Evolutionary conservation across 2,329 filamentous ascomycete species (phyloP).

Genomic region (Claviceps maximensis): DNA sequence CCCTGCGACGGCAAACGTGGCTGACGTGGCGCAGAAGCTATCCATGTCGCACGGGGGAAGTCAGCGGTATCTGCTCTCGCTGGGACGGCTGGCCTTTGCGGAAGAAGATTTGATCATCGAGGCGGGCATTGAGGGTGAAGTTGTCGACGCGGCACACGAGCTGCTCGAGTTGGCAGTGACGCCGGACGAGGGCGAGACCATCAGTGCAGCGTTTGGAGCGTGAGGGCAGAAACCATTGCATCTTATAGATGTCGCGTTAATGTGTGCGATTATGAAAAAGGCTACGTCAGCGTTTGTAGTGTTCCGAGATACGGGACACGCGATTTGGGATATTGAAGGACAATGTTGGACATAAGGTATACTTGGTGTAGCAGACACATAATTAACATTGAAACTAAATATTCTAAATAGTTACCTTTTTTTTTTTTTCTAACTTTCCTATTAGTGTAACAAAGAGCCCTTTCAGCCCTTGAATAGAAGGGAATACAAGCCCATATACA

Average conservation of each 20-base stretch:
- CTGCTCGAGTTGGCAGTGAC: slow-evolving; percentile 71
- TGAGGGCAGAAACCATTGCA: slow-evolving; percentile 8
- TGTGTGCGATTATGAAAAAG: neutral
- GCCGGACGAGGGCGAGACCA: slow-evolving; percentile 48
- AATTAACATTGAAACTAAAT: no score
- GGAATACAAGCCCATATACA: no score
- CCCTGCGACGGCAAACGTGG: slow-evolving; percentile 28
- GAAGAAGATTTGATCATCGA: slow-evolving; percentile 69
- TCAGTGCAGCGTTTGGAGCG: slow-evolving; percentile 28
- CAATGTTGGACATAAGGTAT: neutral
- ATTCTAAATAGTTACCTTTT: no score
- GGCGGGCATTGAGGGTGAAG: slow-evolving; percentile 60
- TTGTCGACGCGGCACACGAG: slow-evolving; percentile 67
- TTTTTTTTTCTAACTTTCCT: no score
- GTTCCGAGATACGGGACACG: no score
- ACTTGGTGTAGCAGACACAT: no score
- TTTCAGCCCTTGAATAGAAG: no score
- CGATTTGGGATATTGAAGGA: neutral
- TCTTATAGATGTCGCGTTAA: no score
- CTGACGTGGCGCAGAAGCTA: slow-evolving; percentile 59
- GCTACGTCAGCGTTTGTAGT: neutral
- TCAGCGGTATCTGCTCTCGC: slow-evolving; percentile 68
- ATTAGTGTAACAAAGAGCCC: no score
- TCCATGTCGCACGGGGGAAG: slow-evolving; percentile 54
- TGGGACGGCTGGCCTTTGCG: slow-evolving; percentile 76